Conservation (phyloP, 306 rosid species). For the Quillaja saponaria region DNA sequence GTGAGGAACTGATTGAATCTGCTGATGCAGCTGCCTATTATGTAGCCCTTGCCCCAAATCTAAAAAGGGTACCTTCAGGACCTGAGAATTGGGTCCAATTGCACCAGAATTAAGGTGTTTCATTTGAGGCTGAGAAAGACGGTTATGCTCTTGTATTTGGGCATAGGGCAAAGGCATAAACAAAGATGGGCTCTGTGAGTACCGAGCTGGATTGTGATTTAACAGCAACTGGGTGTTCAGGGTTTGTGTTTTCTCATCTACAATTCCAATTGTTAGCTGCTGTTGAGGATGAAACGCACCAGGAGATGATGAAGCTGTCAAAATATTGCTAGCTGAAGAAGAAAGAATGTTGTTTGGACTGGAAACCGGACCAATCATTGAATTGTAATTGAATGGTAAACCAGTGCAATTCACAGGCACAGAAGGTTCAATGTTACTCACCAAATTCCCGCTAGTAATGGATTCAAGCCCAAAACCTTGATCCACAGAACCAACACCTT, state of each 20-base stretch:
- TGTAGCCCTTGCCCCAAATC: constrained; percentile 54
- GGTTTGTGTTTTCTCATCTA: constrained; percentile 67
- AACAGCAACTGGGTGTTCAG: constrained; percentile 51
- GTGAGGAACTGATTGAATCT: constrained; percentile 59
- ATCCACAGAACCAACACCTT: constrained; percentile 52
- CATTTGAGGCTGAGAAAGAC: constrained; percentile 50
- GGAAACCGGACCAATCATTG: constrained; percentile 33
- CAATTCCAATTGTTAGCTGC: constrained; percentile 39
- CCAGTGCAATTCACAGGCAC: constrained; percentile 42
- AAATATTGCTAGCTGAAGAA: constrained; percentile 41
- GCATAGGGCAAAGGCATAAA: constrained; percentile 59
- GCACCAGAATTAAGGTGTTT: constrained; percentile 60
- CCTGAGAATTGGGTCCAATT: constrained; percentile 41
- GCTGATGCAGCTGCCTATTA: constrained; percentile 47
- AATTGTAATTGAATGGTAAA: constrained; percentile 39
- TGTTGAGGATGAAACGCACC: constrained; percentile 45
- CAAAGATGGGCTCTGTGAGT: constrained; percentile 52
- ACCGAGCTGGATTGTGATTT: constrained; percentile 63
- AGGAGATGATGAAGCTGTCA: constrained; percentile 41
- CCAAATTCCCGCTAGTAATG: constrained; percentile 35
- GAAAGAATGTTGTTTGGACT: constrained; percentile 33
- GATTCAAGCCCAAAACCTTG: constrained; percentile 59
- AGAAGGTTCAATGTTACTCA: constrained; percentile 43
- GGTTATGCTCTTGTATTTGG: constrained; percentile 60
- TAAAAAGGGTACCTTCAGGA: constrained; percentile 41